Evolutionary conservation across 1,284 basidiomycete species (phyloP).

Genomic region (Melampsora larici-populina): DNA sequence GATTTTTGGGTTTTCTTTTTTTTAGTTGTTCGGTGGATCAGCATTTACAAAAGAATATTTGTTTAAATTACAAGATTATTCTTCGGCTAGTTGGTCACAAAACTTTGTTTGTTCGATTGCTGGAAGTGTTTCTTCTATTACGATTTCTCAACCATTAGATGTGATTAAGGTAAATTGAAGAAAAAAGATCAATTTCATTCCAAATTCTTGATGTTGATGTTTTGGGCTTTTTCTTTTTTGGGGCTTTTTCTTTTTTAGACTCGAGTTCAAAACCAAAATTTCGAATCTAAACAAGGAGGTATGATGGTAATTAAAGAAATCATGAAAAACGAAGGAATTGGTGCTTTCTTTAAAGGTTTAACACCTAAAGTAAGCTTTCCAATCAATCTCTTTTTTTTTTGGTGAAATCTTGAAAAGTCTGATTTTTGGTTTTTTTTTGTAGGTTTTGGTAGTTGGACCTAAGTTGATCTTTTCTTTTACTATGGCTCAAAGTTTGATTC

Average conservation of each 20-base stretch:
- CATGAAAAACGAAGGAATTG: constrained; percentile 75
- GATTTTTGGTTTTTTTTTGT: constrained; percentile 36
- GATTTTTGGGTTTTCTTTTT: not conserved
- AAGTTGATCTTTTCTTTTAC: constrained; percentile 99
- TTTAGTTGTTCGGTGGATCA: constrained; percentile 80
- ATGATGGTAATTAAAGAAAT: constrained; percentile 80
- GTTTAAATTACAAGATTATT: constrained; percentile 83
- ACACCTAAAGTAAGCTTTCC: constrained; percentile 57
- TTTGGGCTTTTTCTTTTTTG: not conserved
- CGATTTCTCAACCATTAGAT: constrained; percentile 91
- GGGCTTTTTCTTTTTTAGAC: constrained; percentile 57
- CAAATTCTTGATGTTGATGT: not conserved
- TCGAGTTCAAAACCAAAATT: constrained; percentile 96
- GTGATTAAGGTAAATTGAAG: constrained; percentile 66
- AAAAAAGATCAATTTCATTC: not conserved
- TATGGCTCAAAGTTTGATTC: constrained; percentile 91
- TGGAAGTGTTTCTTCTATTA: constrained; percentile 91
- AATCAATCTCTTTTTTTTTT: not conserved
- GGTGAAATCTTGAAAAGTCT: not conserved
- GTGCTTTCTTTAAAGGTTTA: constrained; percentile 94
- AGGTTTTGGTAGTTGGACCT: constrained; percentile 94
- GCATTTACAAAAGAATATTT: constrained; percentile 91
- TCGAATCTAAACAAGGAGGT: constrained; percentile 83
- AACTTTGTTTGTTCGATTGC: constrained; percentile 75
- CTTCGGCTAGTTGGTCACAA: constrained; percentile 87